These are phyloP conservation scores for Brettanomyces nanus DNA, from an alignment of 805 yeast species.

Conservation along the genomic window DNA sequence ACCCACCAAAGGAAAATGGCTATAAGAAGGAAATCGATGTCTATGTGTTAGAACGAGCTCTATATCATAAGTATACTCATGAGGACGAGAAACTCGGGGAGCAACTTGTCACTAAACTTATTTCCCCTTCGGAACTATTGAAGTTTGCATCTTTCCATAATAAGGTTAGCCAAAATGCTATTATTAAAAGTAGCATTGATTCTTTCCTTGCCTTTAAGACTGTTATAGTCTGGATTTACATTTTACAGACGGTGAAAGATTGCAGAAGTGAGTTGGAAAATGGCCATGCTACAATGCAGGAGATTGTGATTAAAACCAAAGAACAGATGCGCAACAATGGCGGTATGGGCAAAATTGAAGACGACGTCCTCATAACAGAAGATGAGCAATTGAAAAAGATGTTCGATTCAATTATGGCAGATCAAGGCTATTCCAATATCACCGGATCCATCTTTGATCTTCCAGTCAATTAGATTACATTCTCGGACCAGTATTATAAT, in stretches of 20 bases:
- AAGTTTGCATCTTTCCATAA: not conserved
- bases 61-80: not conserved
- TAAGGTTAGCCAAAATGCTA: not conserved
- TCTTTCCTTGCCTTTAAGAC: not conserved
- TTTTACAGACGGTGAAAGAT: not conserved
- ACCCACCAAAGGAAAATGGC: not conserved
- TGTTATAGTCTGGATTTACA: conserved; percentile 1
- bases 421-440: too few species aligned
- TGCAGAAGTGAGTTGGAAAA: not conserved
- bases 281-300: not conserved
- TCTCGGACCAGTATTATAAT: too few species aligned
- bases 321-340: not conserved
- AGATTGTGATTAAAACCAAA: not conserved
- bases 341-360: too few species aligned
- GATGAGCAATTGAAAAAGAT: not conserved
- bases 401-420: not conserved
- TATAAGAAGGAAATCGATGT: not conserved
- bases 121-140: not conserved
- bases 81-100: not conserved
- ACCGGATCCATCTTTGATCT: too few species aligned
- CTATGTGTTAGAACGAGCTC: not conserved
- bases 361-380: too few species aligned
- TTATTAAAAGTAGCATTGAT: not conserved
- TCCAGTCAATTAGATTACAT: too few species aligned
- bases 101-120: not conserved